Percentiles rank a stretch among this genome's conserved stretches.
Conservation (phyloP, 257 asterid genomes). For the Solanum phureja region DNA sequence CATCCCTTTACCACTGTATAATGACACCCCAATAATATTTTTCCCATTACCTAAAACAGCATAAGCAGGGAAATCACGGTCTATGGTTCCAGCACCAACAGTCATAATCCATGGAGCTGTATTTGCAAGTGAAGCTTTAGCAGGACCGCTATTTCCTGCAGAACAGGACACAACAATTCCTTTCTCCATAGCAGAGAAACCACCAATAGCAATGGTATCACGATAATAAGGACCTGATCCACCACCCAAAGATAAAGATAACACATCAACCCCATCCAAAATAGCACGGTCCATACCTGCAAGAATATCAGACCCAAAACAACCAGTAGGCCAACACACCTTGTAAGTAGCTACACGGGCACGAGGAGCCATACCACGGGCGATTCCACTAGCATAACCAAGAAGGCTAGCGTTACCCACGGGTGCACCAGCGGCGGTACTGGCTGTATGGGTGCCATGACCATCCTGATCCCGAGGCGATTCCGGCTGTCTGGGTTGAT, state of each 20-base stretch:
- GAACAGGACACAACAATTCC: constrained; percentile 38
- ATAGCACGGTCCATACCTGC: constrained; percentile 42
- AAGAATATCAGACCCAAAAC: constrained; percentile 38
- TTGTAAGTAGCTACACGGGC: constrained; percentile 40
- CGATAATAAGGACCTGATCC: constrained; percentile 43
- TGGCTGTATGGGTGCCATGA: constrained; percentile 42
- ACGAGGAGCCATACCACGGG: constrained; percentile 37
- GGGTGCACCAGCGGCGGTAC: constrained; percentile 31
- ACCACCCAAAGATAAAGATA: constrained; percentile 36
- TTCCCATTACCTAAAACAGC: constrained; percentile 23
- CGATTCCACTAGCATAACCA: constrained; percentile 36
- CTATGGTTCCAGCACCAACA: constrained; percentile 41
- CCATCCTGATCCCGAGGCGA: constrained; percentile 40
- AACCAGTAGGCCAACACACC: constrained; percentile 31
- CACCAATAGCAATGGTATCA: constrained; percentile 40
- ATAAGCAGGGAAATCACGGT: constrained; percentile 38
- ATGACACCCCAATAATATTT: constrained; percentile 20
- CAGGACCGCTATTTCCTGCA: constrained; percentile 42
- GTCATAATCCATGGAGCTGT: constrained; percentile 48
- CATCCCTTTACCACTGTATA: constrained; percentile 31
- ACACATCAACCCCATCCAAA: constrained; percentile 33
- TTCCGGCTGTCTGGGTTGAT: constrained; percentile 3
- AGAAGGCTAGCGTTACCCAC: constrained; percentile 34
- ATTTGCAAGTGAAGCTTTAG: constrained; percentile 27
- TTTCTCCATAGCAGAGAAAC: constrained; percentile 29